phyloP scores from a whole-genome alignment of 257 asterid genomes.

The Capsicum baccatum region DNA sequence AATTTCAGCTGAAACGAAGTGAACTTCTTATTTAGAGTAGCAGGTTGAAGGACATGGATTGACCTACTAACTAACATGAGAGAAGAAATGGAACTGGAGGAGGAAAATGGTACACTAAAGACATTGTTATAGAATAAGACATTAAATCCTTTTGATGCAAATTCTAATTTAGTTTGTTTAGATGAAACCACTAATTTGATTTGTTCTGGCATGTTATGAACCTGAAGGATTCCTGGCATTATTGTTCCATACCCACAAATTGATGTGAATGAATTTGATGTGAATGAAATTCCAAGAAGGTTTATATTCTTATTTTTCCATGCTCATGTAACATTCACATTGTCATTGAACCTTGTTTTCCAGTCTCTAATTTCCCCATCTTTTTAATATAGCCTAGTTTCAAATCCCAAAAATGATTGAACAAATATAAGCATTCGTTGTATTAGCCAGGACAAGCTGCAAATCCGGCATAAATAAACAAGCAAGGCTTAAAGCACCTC shows the following conservation, averaged over 20 bases:
- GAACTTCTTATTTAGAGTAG: not conserved
- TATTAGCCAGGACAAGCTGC: not conserved
- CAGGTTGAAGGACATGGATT: not conserved
- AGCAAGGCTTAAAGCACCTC: not conserved
- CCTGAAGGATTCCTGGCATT: not conserved
- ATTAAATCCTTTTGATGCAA: constrained; percentile 8
- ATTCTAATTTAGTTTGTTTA: not conserved
- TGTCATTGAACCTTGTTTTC: not conserved
- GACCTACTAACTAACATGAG: constrained; percentile 7
- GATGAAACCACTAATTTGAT: constrained; percentile 1
- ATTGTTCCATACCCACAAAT: not conserved
- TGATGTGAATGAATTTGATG: not conserved
- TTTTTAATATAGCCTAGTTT: not conserved
- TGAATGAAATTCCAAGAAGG: not conserved
- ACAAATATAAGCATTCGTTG: not conserved
- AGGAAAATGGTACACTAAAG: not conserved
- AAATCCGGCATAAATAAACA: not conserved
- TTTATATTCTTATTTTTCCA: not conserved
- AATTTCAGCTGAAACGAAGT: not conserved
- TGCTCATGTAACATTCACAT: not conserved
- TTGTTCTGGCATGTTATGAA: not conserved
- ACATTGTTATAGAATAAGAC: not conserved
- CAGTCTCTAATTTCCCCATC: constrained; percentile 4
- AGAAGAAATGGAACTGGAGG: not conserved
- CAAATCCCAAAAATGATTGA: constrained; percentile 18